These are phyloP conservation scores for Didymella pinodella DNA, from an alignment of 2,329 filamentous ascomycete genomes.

Conservation along the genomic window DNA sequence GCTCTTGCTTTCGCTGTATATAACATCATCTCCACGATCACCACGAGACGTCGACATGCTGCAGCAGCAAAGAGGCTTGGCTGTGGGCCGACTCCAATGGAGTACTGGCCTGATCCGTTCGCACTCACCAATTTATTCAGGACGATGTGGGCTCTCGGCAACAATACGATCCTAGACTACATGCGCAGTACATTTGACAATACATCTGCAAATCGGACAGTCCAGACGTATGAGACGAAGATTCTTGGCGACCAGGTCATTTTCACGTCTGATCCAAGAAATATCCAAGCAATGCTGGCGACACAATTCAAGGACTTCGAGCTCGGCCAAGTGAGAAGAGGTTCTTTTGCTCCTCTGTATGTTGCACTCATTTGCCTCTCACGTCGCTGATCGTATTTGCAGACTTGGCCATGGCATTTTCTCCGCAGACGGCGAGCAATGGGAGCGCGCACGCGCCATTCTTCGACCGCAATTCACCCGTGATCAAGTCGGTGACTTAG, in stretches of 20 bases:
- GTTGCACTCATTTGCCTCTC: not conserved
- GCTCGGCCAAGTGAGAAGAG: conserved; percentile 11
- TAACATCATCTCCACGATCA: conserved; percentile 2
- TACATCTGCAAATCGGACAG: conserved; percentile 3
- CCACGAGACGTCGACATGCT: conserved; percentile 7
- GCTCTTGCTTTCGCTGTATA: not conserved
- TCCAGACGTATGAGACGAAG: conserved; percentile 5
- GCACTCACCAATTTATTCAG: conserved; percentile 5
- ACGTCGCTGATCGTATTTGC: conserved; percentile 1
- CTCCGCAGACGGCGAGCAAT: conserved; percentile 45
- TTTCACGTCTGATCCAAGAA: conserved; percentile 53
- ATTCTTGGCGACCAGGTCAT: conserved; percentile 8
- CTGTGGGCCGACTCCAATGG: conserved; percentile 5
- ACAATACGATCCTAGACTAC: conserved; percentile 2
- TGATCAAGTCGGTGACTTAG: conserved; percentile 48
- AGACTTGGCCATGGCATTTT: conserved; percentile 26
- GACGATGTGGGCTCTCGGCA: conserved; percentile 9
- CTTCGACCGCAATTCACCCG: conserved; percentile 51
- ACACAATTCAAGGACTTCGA: conserved; percentile 53
- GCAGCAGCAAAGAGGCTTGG: conserved; percentile 4
- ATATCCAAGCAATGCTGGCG: conserved; percentile 54
- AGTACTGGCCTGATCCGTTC: conserved; percentile 7
- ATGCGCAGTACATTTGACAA: conserved; percentile 4
- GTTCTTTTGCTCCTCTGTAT: conserved; percentile 16
- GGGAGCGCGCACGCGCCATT: conserved; percentile 49